Evolutionary conservation across 805 yeast species (phyloP).

Genomic region (Starmerella riodocensis): DNA sequence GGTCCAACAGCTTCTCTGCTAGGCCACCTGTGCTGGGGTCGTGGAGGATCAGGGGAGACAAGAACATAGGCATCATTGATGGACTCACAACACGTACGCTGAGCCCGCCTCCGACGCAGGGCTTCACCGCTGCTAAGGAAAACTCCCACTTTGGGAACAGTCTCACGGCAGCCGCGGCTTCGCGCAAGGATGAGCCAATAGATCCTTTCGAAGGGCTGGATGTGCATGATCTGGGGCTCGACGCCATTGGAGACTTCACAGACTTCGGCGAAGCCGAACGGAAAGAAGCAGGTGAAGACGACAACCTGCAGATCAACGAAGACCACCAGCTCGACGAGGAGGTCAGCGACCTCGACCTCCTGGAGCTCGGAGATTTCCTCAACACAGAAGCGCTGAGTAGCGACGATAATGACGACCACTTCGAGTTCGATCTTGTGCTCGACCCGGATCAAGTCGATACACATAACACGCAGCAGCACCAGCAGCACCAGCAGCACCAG

Average conservation of each 20-base stretch:
- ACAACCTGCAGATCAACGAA: background rate
- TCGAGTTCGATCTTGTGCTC: constrained; percentile 16
- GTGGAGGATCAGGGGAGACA: constrained; percentile 59
- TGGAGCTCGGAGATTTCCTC: constrained; percentile 58
- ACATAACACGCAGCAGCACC: too few species aligned
- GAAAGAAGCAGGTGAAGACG: background rate
- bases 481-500: background rate
- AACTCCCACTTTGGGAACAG: background rate
- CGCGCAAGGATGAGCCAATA: constrained; percentile 22
- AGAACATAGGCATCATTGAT: constrained; percentile 80
- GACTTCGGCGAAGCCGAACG: constrained; percentile 7
- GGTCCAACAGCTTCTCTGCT: constrained; percentile 70
- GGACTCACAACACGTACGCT: constrained; percentile 83
- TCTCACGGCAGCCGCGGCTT: background rate
- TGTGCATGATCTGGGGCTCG: constrained; percentile 3
- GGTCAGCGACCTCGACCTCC: constrained; percentile 33
- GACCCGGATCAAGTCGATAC: constrained; percentile 25
- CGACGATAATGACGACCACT: constrained; percentile 42
- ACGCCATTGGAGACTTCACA: constrained; percentile 7
- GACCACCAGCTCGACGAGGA: constrained; percentile 29
- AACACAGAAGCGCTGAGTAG: constrained; percentile 68
- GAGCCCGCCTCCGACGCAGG: constrained; percentile 32
- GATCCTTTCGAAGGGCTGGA: constrained; percentile 20
- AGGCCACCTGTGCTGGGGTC: constrained; percentile 88
- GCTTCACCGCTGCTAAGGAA: background rate